These are phyloP conservation scores for Austroboletus olivaceoglutinosus DNA, from an alignment of 1,284 basidiomycete species.

Conservation along the genomic window DNA sequence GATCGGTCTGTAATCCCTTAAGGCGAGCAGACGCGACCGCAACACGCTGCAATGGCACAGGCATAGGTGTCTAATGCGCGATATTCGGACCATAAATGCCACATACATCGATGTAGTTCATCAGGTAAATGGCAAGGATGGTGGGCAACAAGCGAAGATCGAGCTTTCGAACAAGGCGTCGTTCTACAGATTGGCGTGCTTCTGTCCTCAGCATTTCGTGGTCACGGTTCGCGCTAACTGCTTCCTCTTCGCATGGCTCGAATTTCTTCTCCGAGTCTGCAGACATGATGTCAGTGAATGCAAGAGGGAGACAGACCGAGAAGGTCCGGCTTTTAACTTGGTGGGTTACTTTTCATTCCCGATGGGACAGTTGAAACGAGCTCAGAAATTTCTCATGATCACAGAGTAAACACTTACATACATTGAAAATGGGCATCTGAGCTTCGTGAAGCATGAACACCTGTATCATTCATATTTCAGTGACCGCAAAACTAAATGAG, in stretches of 20 bases:
- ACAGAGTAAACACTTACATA: too few relatives aligned
- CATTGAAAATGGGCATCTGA: too few relatives aligned
- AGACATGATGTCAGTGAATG: slow-evolving; percentile 12
- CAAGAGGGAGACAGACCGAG: neutral
- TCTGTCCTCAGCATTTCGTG: neutral
- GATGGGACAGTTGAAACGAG: too few relatives aligned
- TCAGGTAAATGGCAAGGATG: slow-evolving; percentile 59
- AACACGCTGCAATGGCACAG: slow-evolving; percentile 43
- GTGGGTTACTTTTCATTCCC: too few relatives aligned
- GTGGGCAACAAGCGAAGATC: slow-evolving; percentile 60
- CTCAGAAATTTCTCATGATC: too few relatives aligned
- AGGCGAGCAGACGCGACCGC: slow-evolving; percentile 59
- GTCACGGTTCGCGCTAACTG: neutral
- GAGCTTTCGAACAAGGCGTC: slow-evolving; percentile 49
- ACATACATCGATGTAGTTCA: slow-evolving; percentile 70
- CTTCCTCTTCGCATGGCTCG: slow-evolving; percentile 7
- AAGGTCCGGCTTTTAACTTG: neutral
- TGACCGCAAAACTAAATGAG: too few relatives aligned
- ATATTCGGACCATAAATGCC: neutral
- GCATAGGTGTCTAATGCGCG: neutral
- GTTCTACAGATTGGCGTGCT: slow-evolving; percentile 34
- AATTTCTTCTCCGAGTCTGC: slow-evolving; percentile 15
- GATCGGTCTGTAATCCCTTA: slow-evolving; percentile 58
- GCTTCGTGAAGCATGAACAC: too few relatives aligned
- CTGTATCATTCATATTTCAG: too few relatives aligned